Percentiles rank a stretch among this genome's conserved stretches.
Conservation (phyloP, 306 rosid species). For the Rosa rugosa region DNA sequence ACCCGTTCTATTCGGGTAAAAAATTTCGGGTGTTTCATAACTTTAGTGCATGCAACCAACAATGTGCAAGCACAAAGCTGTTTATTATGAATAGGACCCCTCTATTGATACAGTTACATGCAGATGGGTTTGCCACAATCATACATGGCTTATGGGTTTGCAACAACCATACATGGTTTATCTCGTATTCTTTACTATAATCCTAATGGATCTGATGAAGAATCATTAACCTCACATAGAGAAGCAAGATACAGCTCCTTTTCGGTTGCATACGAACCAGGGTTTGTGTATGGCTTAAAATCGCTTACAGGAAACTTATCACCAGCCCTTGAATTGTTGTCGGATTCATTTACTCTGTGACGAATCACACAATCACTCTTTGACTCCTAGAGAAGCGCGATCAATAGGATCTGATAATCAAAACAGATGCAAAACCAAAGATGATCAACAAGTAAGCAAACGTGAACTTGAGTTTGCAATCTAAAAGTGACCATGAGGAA, state of each 20-base stretch:
- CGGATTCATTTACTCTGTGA: conserved; percentile 41
- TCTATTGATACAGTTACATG: too few relatives aligned
- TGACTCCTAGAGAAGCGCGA: not conserved
- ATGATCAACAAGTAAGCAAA: not conserved
- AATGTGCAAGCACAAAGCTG: too few relatives aligned
- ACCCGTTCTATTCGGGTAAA: too few relatives aligned
- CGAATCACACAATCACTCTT: conserved; percentile 23
- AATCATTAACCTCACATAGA: conserved; percentile 35
- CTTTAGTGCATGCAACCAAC: too few relatives aligned
- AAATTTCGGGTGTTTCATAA: too few relatives aligned
- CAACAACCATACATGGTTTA: too few relatives aligned
- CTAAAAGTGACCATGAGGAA: not conserved
- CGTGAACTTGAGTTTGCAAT: not conserved
- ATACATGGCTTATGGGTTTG: too few relatives aligned
- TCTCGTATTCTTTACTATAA: too few relatives aligned
- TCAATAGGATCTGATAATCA: conserved; percentile 19
- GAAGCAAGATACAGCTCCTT: conserved; percentile 55
- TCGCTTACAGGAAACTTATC: conserved; percentile 34
- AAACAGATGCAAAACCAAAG: not conserved
- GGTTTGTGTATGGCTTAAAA: conserved; percentile 34
- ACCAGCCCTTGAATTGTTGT: conserved; percentile 41
- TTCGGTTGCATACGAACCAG: conserved; percentile 44
- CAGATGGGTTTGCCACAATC: too few relatives aligned
- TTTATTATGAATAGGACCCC: too few relatives aligned
- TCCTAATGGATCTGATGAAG: conserved; percentile 34